A percentile compares a stretch with the other conserved stretches of the same genome.
Conservation (phyloP, 2,329 filamentous ascomycete species). For the Alternaria arborescens region DNA sequence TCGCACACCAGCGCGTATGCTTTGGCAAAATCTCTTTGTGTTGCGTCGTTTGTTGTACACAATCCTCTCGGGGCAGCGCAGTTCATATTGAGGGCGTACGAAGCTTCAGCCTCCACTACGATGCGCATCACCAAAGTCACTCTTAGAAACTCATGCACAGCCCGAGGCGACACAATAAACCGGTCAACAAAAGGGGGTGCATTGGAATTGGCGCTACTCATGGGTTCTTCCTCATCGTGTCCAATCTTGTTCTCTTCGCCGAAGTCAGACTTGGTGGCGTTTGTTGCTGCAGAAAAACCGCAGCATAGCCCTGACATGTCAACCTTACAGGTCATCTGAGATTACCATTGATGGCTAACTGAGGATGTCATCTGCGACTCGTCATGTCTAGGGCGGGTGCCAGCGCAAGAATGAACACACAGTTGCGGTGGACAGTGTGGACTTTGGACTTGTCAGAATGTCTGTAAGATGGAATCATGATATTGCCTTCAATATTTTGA, state of each 20-base stretch:
- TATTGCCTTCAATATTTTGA: background rate
- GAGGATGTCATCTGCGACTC: background rate
- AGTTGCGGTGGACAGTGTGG: background rate
- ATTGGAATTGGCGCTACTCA: slow-evolving; percentile 5
- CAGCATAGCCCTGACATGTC: slow-evolving; percentile 9
- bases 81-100: slow-evolving; percentile 21
- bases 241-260: slow-evolving; percentile 2
- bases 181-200: slow-evolving; percentile 23
- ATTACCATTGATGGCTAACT: slow-evolving; percentile 3
- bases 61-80: slow-evolving; percentile 13
- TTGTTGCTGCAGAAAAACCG: slow-evolving; percentile 3
- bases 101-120: slow-evolving; percentile 32
- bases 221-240: slow-evolving; percentile 5
- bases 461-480: slow-evolving; percentile 1
- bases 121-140: slow-evolving; percentile 1
- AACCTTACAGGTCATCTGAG: background rate
- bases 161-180: slow-evolving; percentile 15
- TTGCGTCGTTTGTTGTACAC: slow-evolving; percentile 7
- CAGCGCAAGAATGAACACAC: background rate
- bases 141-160: slow-evolving; percentile 11
- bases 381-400: background rate
- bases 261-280: slow-evolving; percentile 20
- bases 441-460: background rate
- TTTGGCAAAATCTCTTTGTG: background rate
- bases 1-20: background rate